phyloP scores from a whole-genome alignment of 495 filamentous ascomycete genomes.

The Chlorociboria aeruginascens region DNA sequence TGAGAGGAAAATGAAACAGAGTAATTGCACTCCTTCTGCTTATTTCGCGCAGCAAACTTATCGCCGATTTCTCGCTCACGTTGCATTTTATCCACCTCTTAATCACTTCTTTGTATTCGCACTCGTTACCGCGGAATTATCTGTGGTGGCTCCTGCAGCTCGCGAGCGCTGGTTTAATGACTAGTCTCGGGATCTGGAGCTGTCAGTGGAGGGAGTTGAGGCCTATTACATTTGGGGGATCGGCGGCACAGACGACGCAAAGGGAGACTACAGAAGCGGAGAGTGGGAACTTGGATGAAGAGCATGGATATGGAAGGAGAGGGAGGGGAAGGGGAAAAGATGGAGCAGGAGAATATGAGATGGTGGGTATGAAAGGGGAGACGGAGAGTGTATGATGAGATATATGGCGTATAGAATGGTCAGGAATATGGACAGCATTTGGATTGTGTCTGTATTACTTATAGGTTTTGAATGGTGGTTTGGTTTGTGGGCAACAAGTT shows the following conservation, averaged over 20 bases:
- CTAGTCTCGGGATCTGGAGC: constrained; percentile 68
- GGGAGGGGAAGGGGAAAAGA: constrained; percentile 42
- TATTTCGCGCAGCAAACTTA: constrained; percentile 76
- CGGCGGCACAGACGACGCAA: constrained; percentile 16
- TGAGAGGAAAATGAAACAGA: constrained; percentile 25
- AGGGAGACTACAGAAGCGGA: constrained; percentile 17
- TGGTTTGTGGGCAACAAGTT: not conserved
- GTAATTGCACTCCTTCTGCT: constrained; percentile 68
- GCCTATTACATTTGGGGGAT: constrained; percentile 78
- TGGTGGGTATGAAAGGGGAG: constrained; percentile 51
- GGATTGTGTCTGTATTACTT: constrained; percentile 6
- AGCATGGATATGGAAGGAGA: constrained; percentile 35
- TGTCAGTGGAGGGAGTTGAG: constrained; percentile 82
- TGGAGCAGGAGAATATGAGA: constrained; percentile 65
- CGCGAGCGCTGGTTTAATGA: constrained; percentile 57
- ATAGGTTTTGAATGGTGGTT: not conserved
- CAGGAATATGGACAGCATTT: constrained; percentile 10
- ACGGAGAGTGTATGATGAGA: constrained; percentile 2
- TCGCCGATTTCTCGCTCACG: constrained; percentile 87
- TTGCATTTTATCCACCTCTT: constrained; percentile 81
- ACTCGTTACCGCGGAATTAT: constrained; percentile 54
- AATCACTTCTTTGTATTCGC: constrained; percentile 62
- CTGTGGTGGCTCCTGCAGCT: constrained; percentile 85
- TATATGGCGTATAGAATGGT: constrained; percentile 3
- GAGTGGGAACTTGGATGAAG: constrained; percentile 23